Evolutionary conservation across 2,329 filamentous ascomycete species (phyloP).

Genomic region (Nigrospora sphaerica): DNA sequence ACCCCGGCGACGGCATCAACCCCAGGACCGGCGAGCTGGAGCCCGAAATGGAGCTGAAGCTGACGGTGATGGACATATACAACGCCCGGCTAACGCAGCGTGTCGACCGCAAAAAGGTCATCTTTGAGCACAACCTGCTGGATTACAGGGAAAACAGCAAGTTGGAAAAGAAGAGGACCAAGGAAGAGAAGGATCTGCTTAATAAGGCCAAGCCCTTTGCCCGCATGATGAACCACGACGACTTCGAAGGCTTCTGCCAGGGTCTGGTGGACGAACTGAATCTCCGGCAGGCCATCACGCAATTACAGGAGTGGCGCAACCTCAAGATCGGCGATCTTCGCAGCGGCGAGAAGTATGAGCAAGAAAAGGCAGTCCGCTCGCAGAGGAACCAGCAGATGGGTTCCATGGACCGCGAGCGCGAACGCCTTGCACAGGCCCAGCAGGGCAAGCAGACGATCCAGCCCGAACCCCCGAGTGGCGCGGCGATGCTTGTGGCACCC

Average conservation of each 20-base stretch:
- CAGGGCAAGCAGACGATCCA: constrained; percentile 59
- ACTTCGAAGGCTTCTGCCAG: constrained; percentile 80
- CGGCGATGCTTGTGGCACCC: constrained; percentile 69
- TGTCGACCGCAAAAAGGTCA: constrained; percentile 90
- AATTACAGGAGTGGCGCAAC: constrained; percentile 89
- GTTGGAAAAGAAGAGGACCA: constrained; percentile 87
- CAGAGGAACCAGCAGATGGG: constrained; percentile 67
- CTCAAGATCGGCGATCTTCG: constrained; percentile 79
- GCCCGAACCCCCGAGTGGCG: constrained; percentile 66
- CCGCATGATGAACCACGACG: constrained; percentile 88
- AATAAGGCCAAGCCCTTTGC: constrained; percentile 96
- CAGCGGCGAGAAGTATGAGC: constrained; percentile 85
- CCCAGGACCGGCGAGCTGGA: constrained; percentile 75
- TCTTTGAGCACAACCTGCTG: constrained; percentile 89
- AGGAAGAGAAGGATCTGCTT: constrained; percentile 85
- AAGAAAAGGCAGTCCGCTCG: constrained; percentile 72
- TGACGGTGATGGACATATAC: constrained; percentile 98
- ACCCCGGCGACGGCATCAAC: constrained; percentile 89
- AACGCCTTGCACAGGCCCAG: constrained; percentile 63
- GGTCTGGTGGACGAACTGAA: constrained; percentile 88
- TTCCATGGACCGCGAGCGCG: constrained; percentile 79
- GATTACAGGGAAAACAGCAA: constrained; percentile 91
- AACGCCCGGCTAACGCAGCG: constrained; percentile 85
- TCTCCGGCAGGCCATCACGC: constrained; percentile 77
- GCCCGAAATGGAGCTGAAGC: constrained; percentile 93